Base-by-base conservation (phyloP, 768 basidiomycete species). In the Roridomyces roridus region DNA sequence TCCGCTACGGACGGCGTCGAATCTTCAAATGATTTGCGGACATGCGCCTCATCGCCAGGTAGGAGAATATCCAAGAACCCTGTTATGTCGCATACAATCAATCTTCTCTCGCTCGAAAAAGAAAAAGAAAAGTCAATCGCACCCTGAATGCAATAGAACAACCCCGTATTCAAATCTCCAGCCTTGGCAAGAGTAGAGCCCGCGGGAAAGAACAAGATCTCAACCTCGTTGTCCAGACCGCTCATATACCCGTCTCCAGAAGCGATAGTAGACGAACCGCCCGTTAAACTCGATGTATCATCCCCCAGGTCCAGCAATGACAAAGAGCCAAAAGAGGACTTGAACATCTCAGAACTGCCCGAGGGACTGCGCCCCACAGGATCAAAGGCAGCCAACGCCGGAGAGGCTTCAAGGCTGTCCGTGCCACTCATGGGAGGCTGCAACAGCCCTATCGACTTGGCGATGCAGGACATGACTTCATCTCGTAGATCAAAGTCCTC, bases 401-500 rank as follows among this genome's bases (percentile, higher is more conserved):
- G 90, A 0, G 89, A 90, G 3, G 82, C 80, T 59, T 88, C 87
- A 3, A 81, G 72, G 2, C 88, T 90, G 34, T 85, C 86, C 42
- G 75, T 78, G 37, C 82, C 86, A 51, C 87, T 90, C 18, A 91
- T 72, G 3, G 94, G 87, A 4, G 95, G 92, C 61, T 97, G 96
- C 21, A 93, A 76, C 12, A 99, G 80, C 4, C 97, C 97, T 55
- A 99, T 98, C 2, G 94, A 96, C 70, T 96, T 96, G 1, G 96
- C 95, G 57, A 99, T 96, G 70, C 94, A 96, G 1, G 91, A 90
- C 94, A 98, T 95, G 28, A 99, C 96, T 63, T 93, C 95, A 63
- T 95, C 93, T 31, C 93, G 85, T n/a, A 98, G 83, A 70, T 98
- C 94, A 63, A 98, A 96, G 20, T 96, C 93, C 23, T 88, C 89